Evolutionary conservation across 306 rosid species (phyloP).

Genomic region (Cucurbita pepo): DNA sequence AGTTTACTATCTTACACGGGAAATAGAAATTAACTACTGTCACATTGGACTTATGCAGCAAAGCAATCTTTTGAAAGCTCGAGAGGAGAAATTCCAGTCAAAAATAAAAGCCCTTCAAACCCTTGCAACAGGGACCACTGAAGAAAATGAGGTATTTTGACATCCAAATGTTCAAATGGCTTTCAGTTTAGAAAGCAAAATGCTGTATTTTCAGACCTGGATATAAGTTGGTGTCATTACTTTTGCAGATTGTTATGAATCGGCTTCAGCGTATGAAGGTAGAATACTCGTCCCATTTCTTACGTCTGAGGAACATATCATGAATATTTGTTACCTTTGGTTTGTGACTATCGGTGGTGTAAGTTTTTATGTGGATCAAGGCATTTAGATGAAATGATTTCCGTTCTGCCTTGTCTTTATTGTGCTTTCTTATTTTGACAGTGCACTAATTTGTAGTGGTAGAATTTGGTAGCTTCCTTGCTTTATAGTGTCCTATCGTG

Average conservation of each 20-base stretch:
- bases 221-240: constrained; percentile 6
- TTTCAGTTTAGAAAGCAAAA: constrained; percentile 3
- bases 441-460: background rate
- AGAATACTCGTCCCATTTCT: constrained; percentile 9
- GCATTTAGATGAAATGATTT: background rate
- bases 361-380: background rate
- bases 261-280: constrained; percentile 80
- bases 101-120: constrained; percentile 70
- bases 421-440: background rate
- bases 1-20: background rate
- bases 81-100: constrained; percentile 68
- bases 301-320: constrained; percentile 1
- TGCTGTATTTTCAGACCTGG: background rate
- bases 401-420: background rate
- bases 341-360: constrained; percentile 1
- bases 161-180: constrained; percentile 7
- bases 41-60: constrained; percentile 35
- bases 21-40: constrained; percentile 13
- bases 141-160: constrained; percentile 63
- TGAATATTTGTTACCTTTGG: background rate
- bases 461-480: background rate
- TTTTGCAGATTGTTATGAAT: constrained; percentile 50
- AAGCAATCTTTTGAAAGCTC: constrained; percentile 50
- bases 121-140: constrained; percentile 54
- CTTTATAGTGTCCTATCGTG: background rate